Evolutionary conservation across 2,329 filamentous ascomycete species (phyloP).

Genomic region (Dactylellina sp.): DNA sequence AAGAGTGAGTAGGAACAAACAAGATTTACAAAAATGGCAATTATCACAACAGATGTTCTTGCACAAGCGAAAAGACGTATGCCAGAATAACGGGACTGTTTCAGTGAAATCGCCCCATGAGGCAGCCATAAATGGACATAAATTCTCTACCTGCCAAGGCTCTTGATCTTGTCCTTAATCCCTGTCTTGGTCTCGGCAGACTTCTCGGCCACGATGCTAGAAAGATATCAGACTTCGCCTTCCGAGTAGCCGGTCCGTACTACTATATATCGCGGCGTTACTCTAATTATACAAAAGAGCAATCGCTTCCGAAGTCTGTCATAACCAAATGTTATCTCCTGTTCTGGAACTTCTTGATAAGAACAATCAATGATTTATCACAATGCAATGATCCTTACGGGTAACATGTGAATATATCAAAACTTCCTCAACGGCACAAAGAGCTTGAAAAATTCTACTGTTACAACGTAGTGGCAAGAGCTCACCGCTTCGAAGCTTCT

Average conservation of each 20-base stretch:
- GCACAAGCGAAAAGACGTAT: background rate
- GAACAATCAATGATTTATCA: background rate
- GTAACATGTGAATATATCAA: slow-evolving; percentile 1
- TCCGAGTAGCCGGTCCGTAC: slow-evolving; percentile 16
- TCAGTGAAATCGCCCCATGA: background rate
- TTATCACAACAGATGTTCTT: background rate
- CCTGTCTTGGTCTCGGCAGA: background rate
- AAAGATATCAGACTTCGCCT: slow-evolving; percentile 6
- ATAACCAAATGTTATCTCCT: background rate
- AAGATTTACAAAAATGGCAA: background rate
- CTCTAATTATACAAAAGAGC: slow-evolving; percentile 4
- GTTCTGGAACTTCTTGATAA: background rate
- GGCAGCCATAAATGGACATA: slow-evolving; percentile 1
- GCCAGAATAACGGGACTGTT: too few species aligned
- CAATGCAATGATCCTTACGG: background rate
- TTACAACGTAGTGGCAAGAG: slow-evolving; percentile 11
- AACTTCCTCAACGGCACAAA: background rate
- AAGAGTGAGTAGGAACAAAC: background rate
- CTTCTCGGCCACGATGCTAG: background rate
- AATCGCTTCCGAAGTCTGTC: background rate
- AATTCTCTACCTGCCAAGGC: background rate
- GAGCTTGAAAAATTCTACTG: background rate
- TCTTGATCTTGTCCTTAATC: background rate
- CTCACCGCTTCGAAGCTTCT: background rate
- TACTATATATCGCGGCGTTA: background rate